phyloP scores from a whole-genome alignment of 768 basidiomycete species.

The Xerocomus spinulosus region DNA sequence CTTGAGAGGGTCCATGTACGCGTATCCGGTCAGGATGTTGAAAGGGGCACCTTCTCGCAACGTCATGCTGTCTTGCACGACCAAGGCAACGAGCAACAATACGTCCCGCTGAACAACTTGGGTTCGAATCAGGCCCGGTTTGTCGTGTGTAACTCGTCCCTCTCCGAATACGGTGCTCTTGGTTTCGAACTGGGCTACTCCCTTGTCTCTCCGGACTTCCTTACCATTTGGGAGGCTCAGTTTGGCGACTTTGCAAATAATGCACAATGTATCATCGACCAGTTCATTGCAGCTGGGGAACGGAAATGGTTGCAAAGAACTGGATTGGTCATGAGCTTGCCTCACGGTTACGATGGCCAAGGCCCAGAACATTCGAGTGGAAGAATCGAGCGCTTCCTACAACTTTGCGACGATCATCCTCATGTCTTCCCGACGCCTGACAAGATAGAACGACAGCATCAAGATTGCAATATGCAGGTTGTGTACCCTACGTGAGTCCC shows the following conservation, averaged over 20 bases:
- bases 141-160: slow-evolving; percentile 92
- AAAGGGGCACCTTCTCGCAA: slow-evolving; percentile 98
- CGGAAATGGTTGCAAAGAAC: slow-evolving; percentile 96
- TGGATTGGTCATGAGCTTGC: slow-evolving; percentile 83
- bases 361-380: slow-evolving; percentile 98
- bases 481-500: slow-evolving; percentile 88
- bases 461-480: slow-evolving; percentile 99
- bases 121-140: slow-evolving; percentile 87
- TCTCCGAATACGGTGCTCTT: slow-evolving; percentile 92
- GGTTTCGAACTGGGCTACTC: slow-evolving; percentile 99
- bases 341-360: slow-evolving; percentile 97
- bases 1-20: slow-evolving; percentile 93
- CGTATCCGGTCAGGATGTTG: slow-evolving; percentile 96
- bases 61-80: slow-evolving; percentile 97
- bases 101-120: slow-evolving; percentile 85
- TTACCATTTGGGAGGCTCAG: slow-evolving; percentile 98
- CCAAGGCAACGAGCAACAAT: slow-evolving; percentile 87
- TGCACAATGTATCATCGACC: slow-evolving; percentile 96
- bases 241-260: slow-evolving; percentile 99
- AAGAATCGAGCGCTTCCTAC: slow-evolving; percentile 92
- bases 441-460: slow-evolving; percentile 92
- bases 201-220: slow-evolving; percentile 86
- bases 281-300: slow-evolving; percentile 97
- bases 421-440: slow-evolving; percentile 81
- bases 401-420: slow-evolving; percentile 97